A percentile compares a stretch with the other conserved stretches of the same genome.
These are phyloP conservation scores for Porphyrellus sp. DNA, from an alignment of 1,284 basidiomycete genomes.

Conservation along the genomic window DNA sequence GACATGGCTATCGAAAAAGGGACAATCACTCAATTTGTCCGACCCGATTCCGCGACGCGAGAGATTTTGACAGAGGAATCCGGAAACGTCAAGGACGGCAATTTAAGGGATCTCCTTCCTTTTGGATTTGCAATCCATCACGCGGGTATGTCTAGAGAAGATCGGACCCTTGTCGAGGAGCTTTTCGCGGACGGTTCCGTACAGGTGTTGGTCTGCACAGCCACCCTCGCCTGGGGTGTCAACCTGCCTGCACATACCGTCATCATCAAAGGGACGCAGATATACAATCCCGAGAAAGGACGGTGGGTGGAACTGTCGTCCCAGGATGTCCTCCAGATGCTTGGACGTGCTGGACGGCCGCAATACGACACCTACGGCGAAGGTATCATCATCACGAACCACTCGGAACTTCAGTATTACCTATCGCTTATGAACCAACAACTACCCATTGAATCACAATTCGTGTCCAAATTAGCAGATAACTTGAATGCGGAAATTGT, in stretches of 20 bases:
- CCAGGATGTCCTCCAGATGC: constrained; percentile 98
- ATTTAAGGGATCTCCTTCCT: constrained; percentile 87
- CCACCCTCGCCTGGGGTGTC: constrained; percentile 99
- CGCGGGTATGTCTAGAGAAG: constrained; percentile 96
- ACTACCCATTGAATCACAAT: constrained; percentile 95
- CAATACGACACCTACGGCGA: constrained; percentile 98
- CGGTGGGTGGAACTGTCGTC: constrained; percentile 95
- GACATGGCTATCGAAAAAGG: constrained; percentile 97
- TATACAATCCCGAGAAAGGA: constrained; percentile 99
- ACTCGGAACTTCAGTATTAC: constrained; percentile 96
- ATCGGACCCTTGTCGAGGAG: constrained; percentile 91
- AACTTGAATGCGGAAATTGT: constrained; percentile 99
- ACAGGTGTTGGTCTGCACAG: constrained; percentile 95
- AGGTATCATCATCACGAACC: constrained; percentile 98
- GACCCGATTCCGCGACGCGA: constrained; percentile 83
- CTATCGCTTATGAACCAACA: constrained; percentile 92
- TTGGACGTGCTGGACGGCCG: constrained; percentile 95
- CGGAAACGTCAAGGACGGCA: constrained; percentile 79
- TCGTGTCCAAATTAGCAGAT: constrained; percentile 90
- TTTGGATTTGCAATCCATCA: constrained; percentile 99
- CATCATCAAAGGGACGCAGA: constrained; percentile 99
- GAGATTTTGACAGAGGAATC: constrained; percentile 88
- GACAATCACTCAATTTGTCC: constrained; percentile 93
- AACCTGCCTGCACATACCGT: constrained; percentile 97
- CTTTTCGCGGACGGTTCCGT: constrained; percentile 91